Base-by-base conservation (phyloP, 805 yeast species). In the Wickerhamomyces kurtzmanii region DNA sequence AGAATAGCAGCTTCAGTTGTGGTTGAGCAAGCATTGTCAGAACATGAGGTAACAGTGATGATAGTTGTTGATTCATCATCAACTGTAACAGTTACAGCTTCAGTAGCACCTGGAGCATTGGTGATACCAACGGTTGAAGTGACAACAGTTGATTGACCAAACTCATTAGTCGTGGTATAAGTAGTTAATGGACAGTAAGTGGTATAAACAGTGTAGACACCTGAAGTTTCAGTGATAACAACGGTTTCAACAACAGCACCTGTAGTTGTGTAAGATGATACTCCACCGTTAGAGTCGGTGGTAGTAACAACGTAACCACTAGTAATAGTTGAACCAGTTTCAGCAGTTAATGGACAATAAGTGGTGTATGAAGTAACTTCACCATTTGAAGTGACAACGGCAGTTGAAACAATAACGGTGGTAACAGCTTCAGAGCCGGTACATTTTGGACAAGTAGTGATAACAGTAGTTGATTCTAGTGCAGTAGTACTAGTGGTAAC, bases 281-380 rank as follows among this genome's bases (percentile, higher is more conserved):
- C 18, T 6, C 26, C 26, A 17, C 17, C 15, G n/a, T 19, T 16
- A 15, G 17, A 8, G 12, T 19, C 17, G 14, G 26, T 23, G 6
- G 26, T 23, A 7, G 18, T 11, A 12, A 23, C 12, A n/a, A 23
- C 9, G 16, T 23, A 14, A 23, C 26, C 26, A 23, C 20, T 23
- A 12, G 8, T 15, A 5, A 20, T 23, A n/a, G 17, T 17, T 16
- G 26, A 16, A 12, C 17, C 8, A n/a, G 20, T 20, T n/a, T 16
- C 26, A 14, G 26, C 16, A 23, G 42, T 30, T 13, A 39, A 25
- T 27, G 57, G 51, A 33, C 50, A 43, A 31, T 39, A 44, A 17
- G 55, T 49, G 20, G 53, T 41, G 40, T 41, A 49, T 13, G 39
- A 32, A 13, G 57, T 45, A 15, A 33, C 32, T 5, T 29, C 35